Evolutionary conservation across 345 rosid genomes (phyloP).

Genomic region (Heritiera littoralis): DNA sequence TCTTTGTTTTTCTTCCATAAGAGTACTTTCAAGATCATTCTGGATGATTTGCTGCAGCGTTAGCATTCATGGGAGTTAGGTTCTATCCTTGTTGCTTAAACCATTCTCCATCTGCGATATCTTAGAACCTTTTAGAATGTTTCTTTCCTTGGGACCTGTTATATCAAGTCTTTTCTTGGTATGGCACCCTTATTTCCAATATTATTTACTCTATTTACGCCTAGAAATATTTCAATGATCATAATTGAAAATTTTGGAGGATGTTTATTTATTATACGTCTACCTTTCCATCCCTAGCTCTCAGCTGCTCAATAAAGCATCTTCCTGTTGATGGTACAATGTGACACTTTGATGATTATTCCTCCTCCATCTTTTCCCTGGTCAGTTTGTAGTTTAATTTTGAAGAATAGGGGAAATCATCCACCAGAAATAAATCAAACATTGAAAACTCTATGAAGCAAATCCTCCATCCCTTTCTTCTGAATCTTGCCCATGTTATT

Average conservation of each 20-base stretch:
- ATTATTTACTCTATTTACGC: conserved; percentile 28
- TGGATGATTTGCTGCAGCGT: conserved; percentile 33
- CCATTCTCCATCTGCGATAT: conserved; percentile 37
- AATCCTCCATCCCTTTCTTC: neutral
- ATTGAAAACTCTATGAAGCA: neutral
- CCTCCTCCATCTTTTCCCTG: conserved; percentile 20
- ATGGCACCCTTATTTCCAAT: conserved; percentile 35
- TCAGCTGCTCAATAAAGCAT: conserved; percentile 26
- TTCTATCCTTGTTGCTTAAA: conserved; percentile 32
- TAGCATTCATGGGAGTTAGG: conserved; percentile 34
- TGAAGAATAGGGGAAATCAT: conserved; percentile 3
- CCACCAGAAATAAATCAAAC: neutral
- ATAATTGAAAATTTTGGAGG: conserved; percentile 28
- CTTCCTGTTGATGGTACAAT: conserved; percentile 20
- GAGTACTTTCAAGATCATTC: conserved; percentile 39
- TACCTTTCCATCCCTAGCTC: conserved; percentile 33
- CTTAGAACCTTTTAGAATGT: conserved; percentile 53
- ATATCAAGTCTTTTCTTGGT: conserved; percentile 33
- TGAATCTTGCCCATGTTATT: neutral
- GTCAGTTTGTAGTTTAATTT: neutral
- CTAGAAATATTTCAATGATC: conserved; percentile 26
- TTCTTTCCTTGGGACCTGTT: conserved; percentile 46
- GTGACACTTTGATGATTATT: conserved; percentile 24
- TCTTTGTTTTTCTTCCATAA: conserved; percentile 37
- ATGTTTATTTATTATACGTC: conserved; percentile 30